Base-by-base conservation (phyloP, 139 green algal species). In the Picocystis salinarum region DNA sequence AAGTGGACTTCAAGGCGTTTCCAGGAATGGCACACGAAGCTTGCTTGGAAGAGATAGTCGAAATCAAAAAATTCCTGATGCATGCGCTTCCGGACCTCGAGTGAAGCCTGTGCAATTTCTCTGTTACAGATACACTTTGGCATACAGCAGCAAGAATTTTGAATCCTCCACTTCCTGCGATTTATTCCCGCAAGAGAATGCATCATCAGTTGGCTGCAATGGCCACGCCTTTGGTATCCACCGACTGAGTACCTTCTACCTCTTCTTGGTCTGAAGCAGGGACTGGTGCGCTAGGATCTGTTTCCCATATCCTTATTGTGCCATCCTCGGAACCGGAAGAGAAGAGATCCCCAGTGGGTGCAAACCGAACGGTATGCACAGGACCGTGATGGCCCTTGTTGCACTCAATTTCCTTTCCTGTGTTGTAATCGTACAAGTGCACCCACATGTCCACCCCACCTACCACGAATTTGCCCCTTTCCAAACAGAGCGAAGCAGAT, bases 401-500 rank as follows among this genome's bases (percentile, higher is more conserved):
- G 28, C 58, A 65, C 47, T 84, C 75, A 2, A 87, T 5, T 49
- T 82, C 68, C 46, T 78, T 37, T 4, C 77, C 83, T 7, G 62
- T 83, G 15, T 81, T 58, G 29, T 58, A 79, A 56, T 86, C 67
- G 59, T 85, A 77, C 33, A 97, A 44, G 39, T 83, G 78, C 33
- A 93, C 82, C 79, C 85, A 93, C 88, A 99, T 94, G 70, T 99
- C 89, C 30, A 66, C 67, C 6, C 89, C 89, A 12, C 83, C 89
- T 12, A 68, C 70, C 22, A 80, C 80, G 55, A 94, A 74, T 18
- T 47, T 42, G 7, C 34, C 47, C 40, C 64, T 71, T 18, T 69
- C 39, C 5, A 73, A 49, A 56, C 66, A 82, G 55, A 77, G 82
- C 53, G 61, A 82, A 25, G 84, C 86, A 2, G 60, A 69, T 62